phyloP scores from a whole-genome alignment of 1,284 basidiomycete species.

The Rhodofomes roseus region DNA sequence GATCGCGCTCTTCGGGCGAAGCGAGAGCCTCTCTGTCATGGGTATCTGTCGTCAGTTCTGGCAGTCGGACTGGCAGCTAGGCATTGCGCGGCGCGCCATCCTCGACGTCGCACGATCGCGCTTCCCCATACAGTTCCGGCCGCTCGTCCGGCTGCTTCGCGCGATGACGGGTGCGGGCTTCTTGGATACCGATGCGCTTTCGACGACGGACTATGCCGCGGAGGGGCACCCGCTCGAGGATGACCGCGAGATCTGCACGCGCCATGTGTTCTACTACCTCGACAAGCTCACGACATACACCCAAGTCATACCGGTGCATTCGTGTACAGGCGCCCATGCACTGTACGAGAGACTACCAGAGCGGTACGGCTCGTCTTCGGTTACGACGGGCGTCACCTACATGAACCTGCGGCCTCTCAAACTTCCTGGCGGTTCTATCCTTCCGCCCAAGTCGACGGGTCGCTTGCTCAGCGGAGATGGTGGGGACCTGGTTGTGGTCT shows the following conservation, averaged over 20 bases:
- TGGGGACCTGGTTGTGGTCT: conserved; percentile 67
- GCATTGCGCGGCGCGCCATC: conserved; percentile 64
- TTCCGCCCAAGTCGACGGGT: conserved; percentile 66
- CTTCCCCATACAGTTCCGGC: conserved; percentile 76
- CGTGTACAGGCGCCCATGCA: conserved; percentile 59
- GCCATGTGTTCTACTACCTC: conserved; percentile 73
- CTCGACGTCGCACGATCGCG: conserved; percentile 77
- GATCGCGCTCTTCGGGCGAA: conserved; percentile 77
- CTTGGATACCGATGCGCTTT: conserved; percentile 63
- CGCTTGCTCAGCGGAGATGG: conserved; percentile 71
- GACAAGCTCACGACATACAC: conserved; percentile 72
- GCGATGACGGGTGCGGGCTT: conserved; percentile 72
- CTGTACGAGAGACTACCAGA: conserved; percentile 67
- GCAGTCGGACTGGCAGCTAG: conserved; percentile 63
- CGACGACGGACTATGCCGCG: conserved; percentile 42
- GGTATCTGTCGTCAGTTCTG: conserved; percentile 78
- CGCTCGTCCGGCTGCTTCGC: conserved; percentile 70
- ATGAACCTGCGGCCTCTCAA: conserved; percentile 62
- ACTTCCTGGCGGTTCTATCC: conserved; percentile 70
- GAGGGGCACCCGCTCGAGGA: conserved; percentile 32
- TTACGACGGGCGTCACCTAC: conserved; percentile 55
- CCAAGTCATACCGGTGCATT: conserved; percentile 61
- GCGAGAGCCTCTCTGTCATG: conserved; percentile 63
- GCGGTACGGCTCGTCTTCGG: conserved; percentile 49
- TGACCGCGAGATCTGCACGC: conserved; percentile 52